These are phyloP conservation scores for Phytophthora boehmeriae DNA, from an alignment of 352 stramenopile genomes.

Conservation along the genomic window DNA sequence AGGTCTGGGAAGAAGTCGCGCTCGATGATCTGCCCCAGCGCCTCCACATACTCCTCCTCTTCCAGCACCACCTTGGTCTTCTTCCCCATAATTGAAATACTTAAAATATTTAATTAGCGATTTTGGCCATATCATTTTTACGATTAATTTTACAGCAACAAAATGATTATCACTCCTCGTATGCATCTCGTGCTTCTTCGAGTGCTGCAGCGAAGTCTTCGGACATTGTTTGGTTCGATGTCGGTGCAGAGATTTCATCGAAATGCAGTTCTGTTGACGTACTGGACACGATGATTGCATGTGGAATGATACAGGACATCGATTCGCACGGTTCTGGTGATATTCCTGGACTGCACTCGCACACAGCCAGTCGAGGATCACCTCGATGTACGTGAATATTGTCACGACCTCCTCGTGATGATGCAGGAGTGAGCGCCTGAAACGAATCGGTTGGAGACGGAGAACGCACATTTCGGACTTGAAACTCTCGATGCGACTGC, in stretches of 20 bases:
- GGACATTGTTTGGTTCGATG: slow-evolving; percentile 29
- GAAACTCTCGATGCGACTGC: slow-evolving; percentile 41
- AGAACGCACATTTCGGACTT: slow-evolving; percentile 41
- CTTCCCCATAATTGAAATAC: slow-evolving; percentile 29
- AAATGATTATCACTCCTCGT: slow-evolving; percentile 32
- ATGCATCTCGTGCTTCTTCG: slow-evolving; percentile 38
- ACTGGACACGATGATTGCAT: slow-evolving; percentile 55
- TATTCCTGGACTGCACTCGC: slow-evolving; percentile 35
- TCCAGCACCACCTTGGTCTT: slow-evolving; percentile 68
- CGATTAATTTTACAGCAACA: not conserved
- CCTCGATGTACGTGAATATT: slow-evolving; percentile 31
- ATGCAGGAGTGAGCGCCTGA: slow-evolving; percentile 29
- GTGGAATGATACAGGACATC: slow-evolving; percentile 58
- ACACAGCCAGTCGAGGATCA: slow-evolving; percentile 49
- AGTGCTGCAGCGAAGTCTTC: slow-evolving; percentile 46
- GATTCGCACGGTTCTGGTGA: slow-evolving; percentile 54
- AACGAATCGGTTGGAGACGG: slow-evolving; percentile 29
- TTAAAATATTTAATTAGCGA: too few species aligned
- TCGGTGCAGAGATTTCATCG: slow-evolving; percentile 28
- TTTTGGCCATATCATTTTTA: too few species aligned
- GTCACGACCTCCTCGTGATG: slow-evolving; percentile 18
- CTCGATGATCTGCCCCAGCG: slow-evolving; percentile 82
- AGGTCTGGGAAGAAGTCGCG: slow-evolving; percentile 89
- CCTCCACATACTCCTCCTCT: slow-evolving; percentile 81
- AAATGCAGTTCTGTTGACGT: slow-evolving; percentile 25